phyloP scores from a whole-genome alignment of 2,329 filamentous ascomycete species.

The Colletotrichum sp. region DNA sequence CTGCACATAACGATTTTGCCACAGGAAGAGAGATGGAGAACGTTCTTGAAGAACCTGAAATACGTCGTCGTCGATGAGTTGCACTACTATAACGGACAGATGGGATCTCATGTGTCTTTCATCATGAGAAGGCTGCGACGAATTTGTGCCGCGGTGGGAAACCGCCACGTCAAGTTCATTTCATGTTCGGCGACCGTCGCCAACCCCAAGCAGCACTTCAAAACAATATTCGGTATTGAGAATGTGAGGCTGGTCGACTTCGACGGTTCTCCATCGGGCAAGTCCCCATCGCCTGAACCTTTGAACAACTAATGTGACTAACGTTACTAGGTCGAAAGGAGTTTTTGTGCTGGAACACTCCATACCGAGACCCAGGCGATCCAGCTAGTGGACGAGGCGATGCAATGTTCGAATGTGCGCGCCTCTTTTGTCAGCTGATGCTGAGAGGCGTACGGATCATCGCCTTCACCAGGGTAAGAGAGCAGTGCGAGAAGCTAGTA shows the following conservation, averaged over 20 bases:
- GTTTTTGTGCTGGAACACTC: constrained; percentile 97
- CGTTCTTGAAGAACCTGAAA: constrained; percentile 85
- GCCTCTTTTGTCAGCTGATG: constrained; percentile 88
- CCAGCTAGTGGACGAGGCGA: constrained; percentile 86
- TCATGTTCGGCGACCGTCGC: constrained; percentile 97
- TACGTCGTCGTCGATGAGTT: constrained; percentile 93
- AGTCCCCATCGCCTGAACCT: neutral
- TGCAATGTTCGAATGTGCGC: constrained; percentile 83
- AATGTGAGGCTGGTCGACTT: constrained; percentile 84
- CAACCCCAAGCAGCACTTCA: constrained; percentile 91
- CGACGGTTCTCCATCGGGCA: constrained; percentile 82
- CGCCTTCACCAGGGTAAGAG: constrained; percentile 87
- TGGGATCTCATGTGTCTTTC: constrained; percentile 92
- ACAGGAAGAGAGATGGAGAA: constrained; percentile 88
- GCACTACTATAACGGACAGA: constrained; percentile 94
- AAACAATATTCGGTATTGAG: constrained; percentile 88
- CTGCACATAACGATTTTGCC: constrained; percentile 92
- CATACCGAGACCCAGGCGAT: constrained; percentile 87
- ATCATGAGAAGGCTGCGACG: constrained; percentile 90
- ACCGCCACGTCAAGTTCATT: constrained; percentile 84
- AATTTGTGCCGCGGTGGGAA: constrained; percentile 90
- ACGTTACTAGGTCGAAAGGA: constrained; percentile 74
- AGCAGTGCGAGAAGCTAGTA: constrained; percentile 86
- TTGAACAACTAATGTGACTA: neutral
- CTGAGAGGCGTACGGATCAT: constrained; percentile 90